Base-by-base conservation (phyloP, 192 early-diverging fungal genomes). In the Rhizophagus sp. region DNA sequence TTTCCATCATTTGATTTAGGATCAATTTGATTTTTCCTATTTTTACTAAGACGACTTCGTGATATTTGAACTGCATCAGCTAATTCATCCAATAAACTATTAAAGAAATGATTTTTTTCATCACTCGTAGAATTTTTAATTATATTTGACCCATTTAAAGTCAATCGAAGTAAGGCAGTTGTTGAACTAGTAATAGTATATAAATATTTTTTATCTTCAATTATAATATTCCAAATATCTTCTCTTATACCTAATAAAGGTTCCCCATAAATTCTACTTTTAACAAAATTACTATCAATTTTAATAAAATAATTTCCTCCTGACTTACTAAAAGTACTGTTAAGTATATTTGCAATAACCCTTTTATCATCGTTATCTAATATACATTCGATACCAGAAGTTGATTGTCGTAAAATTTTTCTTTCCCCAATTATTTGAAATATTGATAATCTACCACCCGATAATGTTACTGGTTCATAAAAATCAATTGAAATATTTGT, bases 281-380 rank as follows among this genome's bases (percentile, higher is more conserved):
- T 69, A 39, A 69, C 36, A n/a, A 69, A 69, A 69, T 69, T 69
- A n/a, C 8, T 69, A n/a, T 44, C 67, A 4, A 69, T 36, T 22
- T 41, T 41, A 4, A 69, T 36, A 69, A 22, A 69, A 24, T 39
- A 41, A 22, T 22, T 69, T 5, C 30, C 22, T 2, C 17, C 33
- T 34, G 30, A 33, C n/a, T 22, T 41, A 69, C 17, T 6, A 57
- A 57, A 19, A 19, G 15, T 57, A 57, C 0, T 17, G 0, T 57
- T 0, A 57, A 57, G 2, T 57, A 57, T 17, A 1, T 57, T 19
- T 57, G 22, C 4, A 22, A 57, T 57, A 57, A 57, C 50, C 5
- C 17, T 57, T 57, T 19, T 57, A 17, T 17, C 17, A 4, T 4
- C 15, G 10, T 15, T 57, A 47, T 12, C 44, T 57, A 57, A 22